Evolutionary conservation across 805 yeast species (phyloP), one percentile per base, ranked within the genome.

Genomic region (Candida hispaniensis): DNA sequence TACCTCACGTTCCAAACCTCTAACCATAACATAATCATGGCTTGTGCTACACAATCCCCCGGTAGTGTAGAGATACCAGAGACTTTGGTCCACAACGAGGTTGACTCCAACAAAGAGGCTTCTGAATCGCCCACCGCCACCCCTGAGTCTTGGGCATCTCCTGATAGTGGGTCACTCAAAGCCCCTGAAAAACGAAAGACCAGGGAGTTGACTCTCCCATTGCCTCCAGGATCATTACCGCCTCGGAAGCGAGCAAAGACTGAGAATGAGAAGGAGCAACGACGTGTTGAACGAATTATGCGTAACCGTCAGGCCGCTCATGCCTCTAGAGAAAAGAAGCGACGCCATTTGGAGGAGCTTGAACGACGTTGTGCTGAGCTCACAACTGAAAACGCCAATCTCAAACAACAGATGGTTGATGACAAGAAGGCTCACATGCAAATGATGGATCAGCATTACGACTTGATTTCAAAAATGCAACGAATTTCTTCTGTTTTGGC

Each of bases 201-300:
- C 30, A 55, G 50, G 25, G 43, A 39, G 7, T 46, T 56, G 45
- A 42, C 47, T 14, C 46, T 54, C 18, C 61, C 61, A 7, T 46
- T 54, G 16, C 56, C 61, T 10, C 50, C 57, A 4, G 60, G 60
- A 14, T 46, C 83, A 14, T 63, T 88, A 41, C 95, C 96, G 18
- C 97, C 97, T 36, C 72, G 97, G 45, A 91, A 91, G 64, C 73
- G 97, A 48, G 97, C 98, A 5, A 83, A 80, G 67, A 91, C 98
- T 25, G 72, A 80, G 47, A 95, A 86, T 60, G 97, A 88, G 61
- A 91, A 88, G 62, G 97, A 91, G 58, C 97, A 88, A 61, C 76
- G 97, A 46, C 71, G 95, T 29, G 74, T 86, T 38, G 97, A 91
- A 60, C 67, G 98, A 34, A 86, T 91, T 33, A 65, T 88, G 49